A percentile compares a stretch with the other conserved stretches of the same genome.
phyloP scores from a whole-genome alignment of 176 grass and related monocot genomes.

The Saccharum spontaneum region DNA sequence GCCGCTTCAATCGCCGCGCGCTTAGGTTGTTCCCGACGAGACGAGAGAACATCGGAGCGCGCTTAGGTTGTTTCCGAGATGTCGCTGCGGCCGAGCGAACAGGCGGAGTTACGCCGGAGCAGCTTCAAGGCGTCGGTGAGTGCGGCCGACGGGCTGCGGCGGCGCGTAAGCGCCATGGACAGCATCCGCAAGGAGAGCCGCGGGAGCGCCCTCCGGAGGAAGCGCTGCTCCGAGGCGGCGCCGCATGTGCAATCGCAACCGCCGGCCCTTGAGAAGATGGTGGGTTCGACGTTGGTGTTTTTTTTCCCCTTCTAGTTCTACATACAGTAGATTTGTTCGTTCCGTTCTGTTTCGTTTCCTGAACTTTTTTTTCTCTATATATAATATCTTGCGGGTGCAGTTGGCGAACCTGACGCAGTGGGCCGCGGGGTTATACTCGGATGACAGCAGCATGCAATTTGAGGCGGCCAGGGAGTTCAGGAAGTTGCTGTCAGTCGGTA shows the following conservation, averaged over 20 bases:
- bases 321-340: not conserved
- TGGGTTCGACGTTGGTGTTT: not conserved
- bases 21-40: not conserved
- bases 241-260: not conserved
- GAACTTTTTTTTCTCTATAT: not conserved
- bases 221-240: slow-evolving; percentile 14
- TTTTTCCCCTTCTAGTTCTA: not conserved
- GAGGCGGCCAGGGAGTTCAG: slow-evolving; percentile 50
- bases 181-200: slow-evolving; percentile 44
- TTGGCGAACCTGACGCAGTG: slow-evolving; percentile 39
- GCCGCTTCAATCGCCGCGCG: not conserved
- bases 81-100: slow-evolving; percentile 66
- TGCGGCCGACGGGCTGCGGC: slow-evolving; percentile 41
- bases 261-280: slow-evolving; percentile 34
- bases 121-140: slow-evolving; percentile 59
- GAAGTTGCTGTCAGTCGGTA: slow-evolving; percentile 51
- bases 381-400: not conserved
- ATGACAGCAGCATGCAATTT: slow-evolving; percentile 46
- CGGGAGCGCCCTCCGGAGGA: slow-evolving; percentile 50
- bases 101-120: slow-evolving; percentile 42
- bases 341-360: not conserved
- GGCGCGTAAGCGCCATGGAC: slow-evolving; percentile 30
- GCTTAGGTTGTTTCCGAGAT: not conserved
- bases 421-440: slow-evolving; percentile 47
- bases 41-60: not conserved